These are phyloP conservation scores for Leccinum ambiguum DNA, from an alignment of 1,284 basidiomycete genomes.

Conservation along the genomic window DNA sequence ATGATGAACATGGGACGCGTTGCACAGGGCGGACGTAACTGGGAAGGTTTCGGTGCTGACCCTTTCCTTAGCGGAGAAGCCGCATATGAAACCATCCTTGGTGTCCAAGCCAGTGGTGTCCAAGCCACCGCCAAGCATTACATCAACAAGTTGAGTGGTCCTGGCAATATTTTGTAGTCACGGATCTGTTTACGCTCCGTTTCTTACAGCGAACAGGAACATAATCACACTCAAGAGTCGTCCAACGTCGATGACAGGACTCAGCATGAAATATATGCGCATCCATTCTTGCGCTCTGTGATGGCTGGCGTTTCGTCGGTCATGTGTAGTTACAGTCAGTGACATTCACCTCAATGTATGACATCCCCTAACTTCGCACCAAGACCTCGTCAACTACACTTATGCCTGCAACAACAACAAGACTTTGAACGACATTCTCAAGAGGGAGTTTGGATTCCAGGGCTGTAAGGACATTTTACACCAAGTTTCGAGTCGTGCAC, in stretches of 20 bases:
- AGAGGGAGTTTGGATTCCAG: conserved; percentile 58
- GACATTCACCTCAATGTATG: not conserved
- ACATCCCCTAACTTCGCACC: conserved; percentile 10
- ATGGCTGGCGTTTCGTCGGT: conserved; percentile 63
- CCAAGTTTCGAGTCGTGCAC: not conserved
- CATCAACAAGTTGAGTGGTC: conserved; percentile 50
- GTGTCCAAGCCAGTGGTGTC: conserved; percentile 67
- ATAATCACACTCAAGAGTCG: conserved; percentile 36
- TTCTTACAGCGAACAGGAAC: conserved; percentile 43
- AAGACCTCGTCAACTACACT: conserved; percentile 44
- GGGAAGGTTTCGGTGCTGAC: conserved; percentile 70
- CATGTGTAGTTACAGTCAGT: conserved; percentile 74
- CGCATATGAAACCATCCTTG: conserved; percentile 57
- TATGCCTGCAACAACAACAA: conserved; percentile 57
- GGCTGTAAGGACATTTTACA: conserved; percentile 39
- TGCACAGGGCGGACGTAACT: conserved; percentile 60
- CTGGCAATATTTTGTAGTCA: not conserved
- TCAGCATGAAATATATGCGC: conserved; percentile 58
- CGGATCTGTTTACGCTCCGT: conserved; percentile 20
- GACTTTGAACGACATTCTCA: conserved; percentile 54
- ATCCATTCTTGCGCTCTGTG: conserved; percentile 48
- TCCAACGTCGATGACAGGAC: conserved; percentile 68
- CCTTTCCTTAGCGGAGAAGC: conserved; percentile 68
- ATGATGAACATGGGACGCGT: conserved; percentile 52
- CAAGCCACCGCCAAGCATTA: conserved; percentile 67